phyloP scores from a whole-genome alignment of 2,329 filamentous ascomycete genomes.

The Geosmithia putterillii region DNA sequence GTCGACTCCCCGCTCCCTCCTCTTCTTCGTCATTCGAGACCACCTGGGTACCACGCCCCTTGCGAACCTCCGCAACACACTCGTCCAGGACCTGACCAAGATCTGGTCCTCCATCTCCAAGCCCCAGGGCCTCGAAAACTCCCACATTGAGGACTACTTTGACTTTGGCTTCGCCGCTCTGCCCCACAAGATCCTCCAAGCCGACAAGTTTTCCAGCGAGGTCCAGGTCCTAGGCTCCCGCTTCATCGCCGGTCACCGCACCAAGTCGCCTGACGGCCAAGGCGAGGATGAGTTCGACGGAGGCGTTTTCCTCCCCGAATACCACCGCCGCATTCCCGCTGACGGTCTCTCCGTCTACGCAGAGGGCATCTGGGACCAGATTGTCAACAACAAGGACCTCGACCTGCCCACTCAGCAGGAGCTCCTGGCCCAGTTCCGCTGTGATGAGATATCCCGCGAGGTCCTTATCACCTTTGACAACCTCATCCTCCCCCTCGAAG shows the following conservation, averaged over 20 bases:
- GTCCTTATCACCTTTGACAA: slow-evolving; percentile 76
- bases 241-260: slow-evolving; percentile 71
- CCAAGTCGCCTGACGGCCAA: slow-evolving; percentile 42
- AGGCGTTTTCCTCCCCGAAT: slow-evolving; percentile 82
- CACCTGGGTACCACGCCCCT: slow-evolving; percentile 88
- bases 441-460: slow-evolving; percentile 90
- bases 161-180: slow-evolving; percentile 95
- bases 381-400: slow-evolving; percentile 96
- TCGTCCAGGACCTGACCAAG: slow-evolving; percentile 80
- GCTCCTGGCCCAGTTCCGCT: slow-evolving; percentile 89
- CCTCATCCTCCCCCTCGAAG: slow-evolving; percentile 72
- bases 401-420: slow-evolving; percentile 96
- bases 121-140: slow-evolving; percentile 75
- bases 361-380: slow-evolving; percentile 93
- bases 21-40: slow-evolving; percentile 98
- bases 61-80: slow-evolving; percentile 76
- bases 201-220: slow-evolving; percentile 76
- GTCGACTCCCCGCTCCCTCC: slow-evolving; percentile 74
- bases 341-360: slow-evolving; percentile 95
- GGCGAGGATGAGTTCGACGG: slow-evolving; percentile 62
- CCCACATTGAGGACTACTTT: slow-evolving; percentile 92
- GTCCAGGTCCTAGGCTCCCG: slow-evolving; percentile 68
- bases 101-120: slow-evolving; percentile 93
- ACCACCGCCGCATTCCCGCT: slow-evolving; percentile 89
- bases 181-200: slow-evolving; percentile 93